Conservation (phyloP, 1,284 basidiomycete species). For the Cystobasidium slooffiae region DNA sequence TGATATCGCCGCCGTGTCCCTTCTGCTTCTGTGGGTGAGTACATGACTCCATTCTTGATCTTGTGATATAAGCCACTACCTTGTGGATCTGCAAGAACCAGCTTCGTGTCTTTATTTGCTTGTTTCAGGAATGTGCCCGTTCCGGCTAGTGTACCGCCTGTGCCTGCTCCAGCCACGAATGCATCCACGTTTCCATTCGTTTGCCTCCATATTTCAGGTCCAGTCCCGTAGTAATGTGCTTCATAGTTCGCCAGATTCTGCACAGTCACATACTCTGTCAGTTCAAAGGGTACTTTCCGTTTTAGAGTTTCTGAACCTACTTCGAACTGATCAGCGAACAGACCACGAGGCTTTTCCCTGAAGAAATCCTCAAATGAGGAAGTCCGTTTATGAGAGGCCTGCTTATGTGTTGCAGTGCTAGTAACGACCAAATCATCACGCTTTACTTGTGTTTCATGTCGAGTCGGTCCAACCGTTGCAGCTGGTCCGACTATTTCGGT, state of each 20-base stretch:
- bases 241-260: slow-evolving; percentile 87
- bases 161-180: slow-evolving; percentile 94
- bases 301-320: slow-evolving; percentile 57
- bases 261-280: slow-evolving; percentile 40
- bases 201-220: slow-evolving; percentile 94
- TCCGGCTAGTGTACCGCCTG: slow-evolving; percentile 92
- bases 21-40: slow-evolving; percentile 85
- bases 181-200: slow-evolving; percentile 80
- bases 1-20: slow-evolving; percentile 92
- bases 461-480: slow-evolving; percentile 46
- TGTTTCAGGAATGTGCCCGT: slow-evolving; percentile 76
- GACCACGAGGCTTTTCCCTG: slow-evolving; percentile 49
- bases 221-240: slow-evolving; percentile 88
- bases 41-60: slow-evolving; percentile 94
- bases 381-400: slow-evolving; percentile 24
- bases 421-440: slow-evolving; percentile 45
- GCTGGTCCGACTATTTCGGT: slow-evolving; percentile 53
- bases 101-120: slow-evolving; percentile 67
- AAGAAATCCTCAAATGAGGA: slow-evolving; percentile 40
- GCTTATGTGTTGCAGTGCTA: slow-evolving; percentile 20
- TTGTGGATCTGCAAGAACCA: slow-evolving; percentile 87
- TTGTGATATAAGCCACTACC: slow-evolving; percentile 83
- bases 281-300: no score
- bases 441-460: slow-evolving; percentile 7
- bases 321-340: slow-evolving; percentile 95